Evolutionary conservation across 768 basidiomycete genomes (phyloP).

Genomic region (Amyloporia xantha): DNA sequence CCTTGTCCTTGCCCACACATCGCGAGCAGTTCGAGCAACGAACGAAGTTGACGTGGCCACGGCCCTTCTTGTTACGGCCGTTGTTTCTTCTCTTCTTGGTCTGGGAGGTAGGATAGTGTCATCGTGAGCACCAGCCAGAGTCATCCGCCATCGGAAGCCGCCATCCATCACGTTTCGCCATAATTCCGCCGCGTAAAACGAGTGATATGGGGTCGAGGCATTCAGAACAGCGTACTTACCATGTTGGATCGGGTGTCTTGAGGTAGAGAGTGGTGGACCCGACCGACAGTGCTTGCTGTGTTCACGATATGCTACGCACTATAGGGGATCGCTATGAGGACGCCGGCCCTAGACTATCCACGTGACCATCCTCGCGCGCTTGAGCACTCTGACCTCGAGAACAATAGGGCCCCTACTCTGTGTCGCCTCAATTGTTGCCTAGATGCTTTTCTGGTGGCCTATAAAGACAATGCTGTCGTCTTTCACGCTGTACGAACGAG

Average conservation of each 20-base stretch:
- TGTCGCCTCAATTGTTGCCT: no score
- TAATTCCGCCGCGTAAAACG: constrained; percentile 9
- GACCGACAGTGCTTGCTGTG: constrained; percentile 2
- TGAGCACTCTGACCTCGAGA: not conserved
- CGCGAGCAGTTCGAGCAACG: constrained; percentile 99
- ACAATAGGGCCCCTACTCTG: not conserved
- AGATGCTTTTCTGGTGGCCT: no score
- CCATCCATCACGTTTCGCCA: constrained; percentile 26
- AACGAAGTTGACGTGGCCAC: constrained; percentile 91
- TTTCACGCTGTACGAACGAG: no score
- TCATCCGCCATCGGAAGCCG: constrained; percentile 19
- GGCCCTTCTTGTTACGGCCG: constrained; percentile 99
- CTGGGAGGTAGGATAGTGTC: constrained; percentile 43
- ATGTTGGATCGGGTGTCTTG: constrained; percentile 30
- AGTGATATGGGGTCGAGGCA: not conserved
- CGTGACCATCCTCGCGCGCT: not conserved
- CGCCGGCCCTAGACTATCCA: constrained; percentile 4
- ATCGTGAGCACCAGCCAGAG: not conserved
- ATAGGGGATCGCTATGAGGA: not conserved
- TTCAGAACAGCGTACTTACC: constrained; percentile 23
- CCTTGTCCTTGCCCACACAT: constrained; percentile 98
- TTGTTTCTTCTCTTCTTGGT: constrained; percentile 99
- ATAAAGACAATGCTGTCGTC: no score
- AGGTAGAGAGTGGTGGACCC: constrained; percentile 10
- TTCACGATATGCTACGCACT: not conserved